These are phyloP conservation scores for Monilinia fructicola DNA, from an alignment of 2,329 filamentous ascomycete genomes.

Conservation along the genomic window DNA sequence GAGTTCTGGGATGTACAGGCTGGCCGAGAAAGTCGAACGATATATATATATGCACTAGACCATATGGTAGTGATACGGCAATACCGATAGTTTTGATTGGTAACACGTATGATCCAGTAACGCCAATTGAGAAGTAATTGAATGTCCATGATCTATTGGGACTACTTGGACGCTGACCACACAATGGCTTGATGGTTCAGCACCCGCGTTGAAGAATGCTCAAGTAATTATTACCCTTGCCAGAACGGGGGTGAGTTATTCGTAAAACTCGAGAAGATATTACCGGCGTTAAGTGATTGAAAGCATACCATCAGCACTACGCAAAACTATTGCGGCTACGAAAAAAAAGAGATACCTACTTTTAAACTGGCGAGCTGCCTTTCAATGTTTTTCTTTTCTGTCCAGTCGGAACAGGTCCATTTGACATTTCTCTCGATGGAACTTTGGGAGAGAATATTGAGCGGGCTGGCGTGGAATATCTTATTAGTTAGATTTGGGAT, in stretches of 20 bases:
- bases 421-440: not conserved
- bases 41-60: conserved; percentile 26
- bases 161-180: not conserved
- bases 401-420: conserved; percentile 28
- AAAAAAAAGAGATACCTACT: conserved; percentile 25
- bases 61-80: conserved; percentile 39
- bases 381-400: conserved; percentile 26
- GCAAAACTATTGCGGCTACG: conserved; percentile 24
- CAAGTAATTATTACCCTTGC: not conserved
- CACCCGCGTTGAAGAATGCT: conserved; percentile 1
- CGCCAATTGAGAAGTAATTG: conserved; percentile 34
- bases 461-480: not conserved
- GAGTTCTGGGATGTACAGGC: not conserved
- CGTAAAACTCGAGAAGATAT: not conserved
- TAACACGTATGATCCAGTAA: conserved; percentile 41
- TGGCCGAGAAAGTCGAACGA: not conserved
- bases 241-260: not conserved
- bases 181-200: not conserved
- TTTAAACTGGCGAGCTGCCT: conserved; percentile 26
- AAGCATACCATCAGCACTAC: conserved; percentile 22
- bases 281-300: not conserved
- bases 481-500: not conserved
- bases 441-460: not conserved
- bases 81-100: conserved; percentile 42
- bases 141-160: not conserved